Evolutionary conservation across 1,284 basidiomycete genomes (phyloP).

Genomic region (Schizophyllum amplum): DNA sequence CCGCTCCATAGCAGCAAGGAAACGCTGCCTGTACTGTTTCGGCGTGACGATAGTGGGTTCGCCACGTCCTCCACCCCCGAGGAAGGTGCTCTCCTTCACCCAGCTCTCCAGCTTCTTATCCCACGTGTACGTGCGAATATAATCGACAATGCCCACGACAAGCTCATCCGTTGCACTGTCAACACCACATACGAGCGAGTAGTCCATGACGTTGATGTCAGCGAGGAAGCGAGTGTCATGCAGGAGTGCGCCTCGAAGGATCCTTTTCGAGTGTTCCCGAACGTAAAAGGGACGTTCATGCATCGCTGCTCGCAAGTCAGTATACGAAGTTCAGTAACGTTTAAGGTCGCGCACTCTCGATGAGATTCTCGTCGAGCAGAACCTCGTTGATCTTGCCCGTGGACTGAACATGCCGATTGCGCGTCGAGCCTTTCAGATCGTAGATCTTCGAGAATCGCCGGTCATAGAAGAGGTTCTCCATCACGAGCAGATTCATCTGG

Average conservation of each 20-base stretch:
- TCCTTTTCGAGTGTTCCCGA: slow-evolving; percentile 91
- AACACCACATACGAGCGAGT: slow-evolving; percentile 93
- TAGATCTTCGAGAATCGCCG: slow-evolving; percentile 89
- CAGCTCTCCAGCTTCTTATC: slow-evolving; percentile 98
- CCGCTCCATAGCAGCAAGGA: slow-evolving; percentile 86
- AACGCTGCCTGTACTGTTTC: slow-evolving; percentile 79
- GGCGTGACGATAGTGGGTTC: slow-evolving; percentile 92
- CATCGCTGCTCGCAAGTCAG: slow-evolving; percentile 29
- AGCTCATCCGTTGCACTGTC: slow-evolving; percentile 78
- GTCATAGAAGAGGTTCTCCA: slow-evolving; percentile 97
- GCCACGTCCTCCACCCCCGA: slow-evolving; percentile 73
- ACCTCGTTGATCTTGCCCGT: slow-evolving; percentile 93
- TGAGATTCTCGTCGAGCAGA: slow-evolving; percentile 88
- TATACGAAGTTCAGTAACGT: slow-evolving; percentile 3
- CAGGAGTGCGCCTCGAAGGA: slow-evolving; percentile 83
- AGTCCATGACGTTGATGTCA: slow-evolving; percentile 98
- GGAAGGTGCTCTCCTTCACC: slow-evolving; percentile 91
- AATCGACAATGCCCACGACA: slow-evolving; percentile 96
- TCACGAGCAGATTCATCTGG: slow-evolving; percentile 93
- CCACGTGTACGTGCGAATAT: slow-evolving; percentile 92
- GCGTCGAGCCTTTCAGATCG: slow-evolving; percentile 89
- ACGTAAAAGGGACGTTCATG: slow-evolving; percentile 84
- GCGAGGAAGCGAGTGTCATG: slow-evolving; percentile 94
- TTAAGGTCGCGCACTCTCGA: slow-evolving; percentile 49
- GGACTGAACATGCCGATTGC: slow-evolving; percentile 86